Evolutionary conservation across 768 basidiomycete species (phyloP).

Genomic region (Panellus pusillus): DNA sequence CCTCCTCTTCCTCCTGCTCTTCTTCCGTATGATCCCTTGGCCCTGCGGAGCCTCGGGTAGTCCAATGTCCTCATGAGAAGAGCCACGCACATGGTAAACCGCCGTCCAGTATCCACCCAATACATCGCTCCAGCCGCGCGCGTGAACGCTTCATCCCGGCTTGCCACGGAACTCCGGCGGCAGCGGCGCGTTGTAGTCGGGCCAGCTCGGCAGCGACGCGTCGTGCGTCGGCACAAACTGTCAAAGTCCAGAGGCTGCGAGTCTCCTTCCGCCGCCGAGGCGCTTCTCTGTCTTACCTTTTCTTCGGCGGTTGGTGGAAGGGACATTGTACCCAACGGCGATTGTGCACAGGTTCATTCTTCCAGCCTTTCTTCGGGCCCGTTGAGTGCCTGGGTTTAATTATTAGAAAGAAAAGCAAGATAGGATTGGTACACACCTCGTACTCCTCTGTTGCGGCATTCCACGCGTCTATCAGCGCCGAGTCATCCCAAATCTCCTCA

Average conservation of each 20-base stretch:
- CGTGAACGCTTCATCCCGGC: conserved; percentile 74
- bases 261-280: conserved; percentile 37
- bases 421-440: conserved; percentile 40
- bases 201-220: conserved; percentile 37
- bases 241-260: conserved; percentile 68
- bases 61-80: not conserved
- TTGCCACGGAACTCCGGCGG: conserved; percentile 42
- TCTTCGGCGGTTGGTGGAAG: conserved; percentile 34
- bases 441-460: conserved; percentile 83
- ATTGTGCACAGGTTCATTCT: conserved; percentile 66
- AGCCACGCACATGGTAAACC: conserved; percentile 66
- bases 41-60: too few species aligned
- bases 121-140: conserved; percentile 80
- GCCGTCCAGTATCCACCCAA: conserved; percentile 91
- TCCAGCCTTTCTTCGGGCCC: conserved; percentile 74
- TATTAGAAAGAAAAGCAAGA: not conserved
- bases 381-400: conserved; percentile 45
- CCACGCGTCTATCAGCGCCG: conserved; percentile 81
- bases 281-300: conserved; percentile 20
- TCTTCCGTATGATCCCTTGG: conserved; percentile 24
- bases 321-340: conserved; percentile 81
- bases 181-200: conserved; percentile 30
- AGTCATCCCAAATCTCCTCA: conserved; percentile 86
- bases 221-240: conserved; percentile 70
- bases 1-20: conserved; percentile 31